A percentile compares a stretch with the other conserved stretches of the same genome.
Conservation (phyloP, 176 grass and related monocot species). For the Poa annua region DNA sequence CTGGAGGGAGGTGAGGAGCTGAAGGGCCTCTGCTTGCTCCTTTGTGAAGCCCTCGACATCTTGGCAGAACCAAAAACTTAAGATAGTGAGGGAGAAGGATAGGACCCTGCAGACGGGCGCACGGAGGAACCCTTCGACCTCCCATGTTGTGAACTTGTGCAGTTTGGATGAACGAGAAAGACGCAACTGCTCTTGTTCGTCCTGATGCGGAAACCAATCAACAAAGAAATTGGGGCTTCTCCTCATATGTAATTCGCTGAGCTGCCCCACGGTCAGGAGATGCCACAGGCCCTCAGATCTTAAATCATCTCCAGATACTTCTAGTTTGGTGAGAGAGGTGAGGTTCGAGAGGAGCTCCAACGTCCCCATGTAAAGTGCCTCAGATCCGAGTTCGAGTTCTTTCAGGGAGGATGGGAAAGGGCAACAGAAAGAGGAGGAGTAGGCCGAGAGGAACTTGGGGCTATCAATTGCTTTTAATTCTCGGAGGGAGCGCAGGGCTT, state of each 20-base stretch:
- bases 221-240: too few relatives aligned
- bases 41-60: not conserved
- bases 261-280: not conserved
- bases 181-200: too few relatives aligned
- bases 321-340: not conserved
- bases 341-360: too few relatives aligned
- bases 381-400: not conserved
- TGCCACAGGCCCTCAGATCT: not conserved
- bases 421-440: not conserved
- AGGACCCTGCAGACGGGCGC: not conserved
- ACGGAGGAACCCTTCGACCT: not conserved
- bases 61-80: accelerated
- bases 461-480: too few relatives aligned
- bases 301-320: not conserved
- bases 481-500: not conserved
- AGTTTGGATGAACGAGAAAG: not conserved
- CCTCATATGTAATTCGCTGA: not conserved
- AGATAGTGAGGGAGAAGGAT: not conserved
- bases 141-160: not conserved
- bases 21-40: not conserved
- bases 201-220: too few relatives aligned
- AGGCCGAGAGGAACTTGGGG: not conserved
- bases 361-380: too few relatives aligned
- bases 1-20: not conserved
- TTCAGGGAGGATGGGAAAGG: not conserved